Conservation (phyloP, 176 grass and related monocot genomes). For the Paspalum notatum region DNA sequence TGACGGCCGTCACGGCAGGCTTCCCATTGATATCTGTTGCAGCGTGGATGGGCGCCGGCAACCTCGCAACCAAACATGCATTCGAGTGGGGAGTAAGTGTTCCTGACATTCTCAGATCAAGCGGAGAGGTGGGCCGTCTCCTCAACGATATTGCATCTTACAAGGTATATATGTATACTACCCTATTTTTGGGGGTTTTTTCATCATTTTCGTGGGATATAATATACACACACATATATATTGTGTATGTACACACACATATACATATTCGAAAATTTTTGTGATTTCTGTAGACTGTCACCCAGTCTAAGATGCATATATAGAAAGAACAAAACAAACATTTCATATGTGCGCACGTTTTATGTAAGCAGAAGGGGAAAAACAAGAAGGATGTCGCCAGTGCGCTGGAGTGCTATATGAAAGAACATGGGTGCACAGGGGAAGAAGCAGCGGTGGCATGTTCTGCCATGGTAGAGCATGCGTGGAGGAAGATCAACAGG, state of each 20-base stretch:
- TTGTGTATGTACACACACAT: no score
- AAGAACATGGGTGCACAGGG: background rate
- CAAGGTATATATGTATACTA: background rate
- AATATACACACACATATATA: no score
- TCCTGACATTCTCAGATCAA: background rate
- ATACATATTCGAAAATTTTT: no score
- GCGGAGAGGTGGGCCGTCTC: background rate
- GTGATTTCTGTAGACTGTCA: no score
- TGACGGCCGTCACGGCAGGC: background rate
- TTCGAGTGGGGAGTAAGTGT: background rate
- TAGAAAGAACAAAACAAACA: no score
- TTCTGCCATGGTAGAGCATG: background rate
- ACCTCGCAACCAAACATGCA: background rate
- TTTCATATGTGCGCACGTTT: no score
- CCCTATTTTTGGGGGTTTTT: no score
- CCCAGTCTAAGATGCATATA: no score
- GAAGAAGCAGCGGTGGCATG: background rate
- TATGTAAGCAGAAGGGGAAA: background rate
- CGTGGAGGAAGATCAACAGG: background rate
- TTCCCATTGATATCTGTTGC: background rate
- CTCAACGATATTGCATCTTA: background rate
- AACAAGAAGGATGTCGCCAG: background rate
- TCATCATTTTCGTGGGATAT: no score
- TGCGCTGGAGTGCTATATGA: background rate
- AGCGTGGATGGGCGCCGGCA: background rate